Base-by-base conservation (phyloP, 1,284 basidiomycete genomes). In the Trametes sp. region DNA sequence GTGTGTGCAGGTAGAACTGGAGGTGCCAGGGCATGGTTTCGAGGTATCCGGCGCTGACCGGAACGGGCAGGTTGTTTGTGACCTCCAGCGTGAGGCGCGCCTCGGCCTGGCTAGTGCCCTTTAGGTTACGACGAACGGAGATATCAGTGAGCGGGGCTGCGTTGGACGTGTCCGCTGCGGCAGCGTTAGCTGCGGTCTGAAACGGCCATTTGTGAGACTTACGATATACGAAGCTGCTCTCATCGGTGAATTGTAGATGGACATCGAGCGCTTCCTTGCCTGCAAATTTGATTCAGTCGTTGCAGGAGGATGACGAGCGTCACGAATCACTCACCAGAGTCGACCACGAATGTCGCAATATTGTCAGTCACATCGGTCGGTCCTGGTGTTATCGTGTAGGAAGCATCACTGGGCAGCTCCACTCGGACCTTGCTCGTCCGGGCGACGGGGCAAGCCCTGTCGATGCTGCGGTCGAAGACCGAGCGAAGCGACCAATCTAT, bases 11-110 rank as follows among this genome's bases (percentile, higher is more conserved):
- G 79, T 92, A 96, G 51, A 94, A 90, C 65, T 93, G 90, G 53
- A 98, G 83, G 72, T 96, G 90, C 89, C 95, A 98, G 3, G 97
- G 97, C 82, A 98, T 89, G 1, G 92, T 91, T 76, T 99, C 98
- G 56, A 95, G 84, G 78, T 97, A 98, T 9, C 91, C 77, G 0
- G 90, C 82, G 31, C 83, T 77, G 33, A 90, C 76, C 1, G 83
- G 73, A 0, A 74, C 68, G 7, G 82, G 71, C 21, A 80, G 79
- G 56, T 87, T 83, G 74, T 98, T 98, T 16, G 75, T 82, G 53
- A 98, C 77, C 24, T 83, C 81, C 8, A 97, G 77, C 35, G 85
- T 83, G 19, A 99, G 85, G 28, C 84, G 81, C 1, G 94, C 94
- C 62, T 80, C 86, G 26, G 86, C 90, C 73, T 97, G 96, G 54